Base-by-base conservation (phyloP, 2,329 filamentous ascomycete genomes). In the Pyrenophora tritici-repentis region DNA sequence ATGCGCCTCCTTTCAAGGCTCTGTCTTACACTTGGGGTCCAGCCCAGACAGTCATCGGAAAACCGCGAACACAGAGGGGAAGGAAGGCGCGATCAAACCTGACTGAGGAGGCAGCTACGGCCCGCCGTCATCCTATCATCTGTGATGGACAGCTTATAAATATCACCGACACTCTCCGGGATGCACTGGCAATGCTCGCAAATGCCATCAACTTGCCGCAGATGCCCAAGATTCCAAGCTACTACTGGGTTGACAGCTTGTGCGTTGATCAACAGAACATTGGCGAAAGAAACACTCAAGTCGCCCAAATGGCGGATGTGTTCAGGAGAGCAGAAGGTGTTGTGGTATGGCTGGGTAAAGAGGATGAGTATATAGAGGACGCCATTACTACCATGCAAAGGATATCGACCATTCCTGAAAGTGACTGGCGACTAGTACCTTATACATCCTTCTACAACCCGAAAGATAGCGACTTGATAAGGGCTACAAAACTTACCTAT, bases 211-310 rank as follows among this genome's bases (percentile, higher is more conserved):
- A 40, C 12, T 43, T 56, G 31, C 42, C 47, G 37, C 16, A 48
- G 4, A 41, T 51, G 39, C 31, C 43, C 0, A 42, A 37, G 10
- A 55, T 22, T 6, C 47, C 62, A 8, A 54, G 29, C 22, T 65
- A 66, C 35, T 60, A 67, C 38, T 71, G 66, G 68, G 60, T 70
- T 18, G 68, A 70, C 51, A 59, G 63, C 16, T 41, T 70, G n/a
- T 71, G 66, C 50, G 37, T 39, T 6, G 66, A 20, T 20, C 18
- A 20, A 20, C 18, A 20, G 18, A 20, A 20, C 18, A 20, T 20
- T 20, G 18, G 5, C 3, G 18, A 20, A 20, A 20, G 18, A 20
- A 20, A 20, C 18, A 20, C 18, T 5, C 18, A 70, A 35, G 66
- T 72, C 14, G 53, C 62, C 14, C 57, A 53, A 14, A 72, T 72